phyloP scores from a whole-genome alignment of 2,329 filamentous ascomycete genomes.

The Niveomyces coronatus region DNA sequence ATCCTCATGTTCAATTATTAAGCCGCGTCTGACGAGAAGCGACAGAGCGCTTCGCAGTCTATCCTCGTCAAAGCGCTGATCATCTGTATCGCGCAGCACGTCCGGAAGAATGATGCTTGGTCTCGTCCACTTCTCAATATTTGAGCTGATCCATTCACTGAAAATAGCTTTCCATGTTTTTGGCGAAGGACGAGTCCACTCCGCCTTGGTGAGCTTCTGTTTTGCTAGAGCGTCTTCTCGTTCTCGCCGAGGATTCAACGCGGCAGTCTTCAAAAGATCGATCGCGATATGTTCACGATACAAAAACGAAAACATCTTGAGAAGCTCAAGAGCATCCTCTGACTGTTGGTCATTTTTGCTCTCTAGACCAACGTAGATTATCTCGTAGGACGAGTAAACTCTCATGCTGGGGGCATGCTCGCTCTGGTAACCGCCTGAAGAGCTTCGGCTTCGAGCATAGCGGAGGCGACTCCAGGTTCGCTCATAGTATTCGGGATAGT shows the following conservation, averaged over 20 bases:
- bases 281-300: constrained; percentile 6
- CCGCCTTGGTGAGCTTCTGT: neutral
- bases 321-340: constrained; percentile 5
- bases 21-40: constrained; percentile 1
- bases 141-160: neutral
- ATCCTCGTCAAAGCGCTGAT: constrained; percentile 2
- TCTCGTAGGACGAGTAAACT: constrained; percentile 8
- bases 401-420: neutral
- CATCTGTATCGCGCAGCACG: constrained; percentile 3
- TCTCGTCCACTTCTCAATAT: neutral
- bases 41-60: neutral
- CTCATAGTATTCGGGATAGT: constrained; percentile 8
- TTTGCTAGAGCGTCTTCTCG: neutral
- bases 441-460: neutral
- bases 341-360: constrained; percentile 3
- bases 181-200: neutral
- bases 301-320: constrained; percentile 10
- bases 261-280: constrained; percentile 4
- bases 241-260: constrained; percentile 3
- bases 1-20: constrained; percentile 1
- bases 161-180: neutral
- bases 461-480: constrained; percentile 4
- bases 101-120: constrained; percentile 1
- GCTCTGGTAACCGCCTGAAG: neutral
- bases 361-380: constrained; percentile 8